phyloP scores from a whole-genome alignment of 2,329 filamentous ascomycete species.

The Aspergillus tubingensis region DNA sequence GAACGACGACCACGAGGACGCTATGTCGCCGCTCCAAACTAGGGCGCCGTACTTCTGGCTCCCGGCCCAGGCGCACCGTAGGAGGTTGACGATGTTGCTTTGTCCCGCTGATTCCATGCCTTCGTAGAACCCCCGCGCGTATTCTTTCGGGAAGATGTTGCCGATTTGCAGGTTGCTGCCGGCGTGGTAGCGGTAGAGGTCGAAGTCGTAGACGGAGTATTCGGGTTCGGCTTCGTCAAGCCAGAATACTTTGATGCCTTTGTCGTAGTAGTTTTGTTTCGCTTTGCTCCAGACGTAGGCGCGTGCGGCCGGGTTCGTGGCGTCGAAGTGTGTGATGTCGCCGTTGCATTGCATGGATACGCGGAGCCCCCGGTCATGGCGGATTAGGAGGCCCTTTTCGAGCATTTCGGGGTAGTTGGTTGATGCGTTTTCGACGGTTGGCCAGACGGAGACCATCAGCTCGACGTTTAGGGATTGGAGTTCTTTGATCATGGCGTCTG shows the following conservation, averaged over 20 bases:
- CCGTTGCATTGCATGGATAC: constrained; percentile 62
- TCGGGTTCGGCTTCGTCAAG: constrained; percentile 69
- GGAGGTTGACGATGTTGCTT: constrained; percentile 60
- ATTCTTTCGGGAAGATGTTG: constrained; percentile 62
- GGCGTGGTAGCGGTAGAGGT: constrained; percentile 63
- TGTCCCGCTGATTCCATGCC: constrained; percentile 58
- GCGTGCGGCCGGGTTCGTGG: constrained; percentile 62
- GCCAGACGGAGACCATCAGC: constrained; percentile 71
- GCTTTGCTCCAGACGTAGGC: constrained; percentile 61
- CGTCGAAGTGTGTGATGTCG: constrained; percentile 62
- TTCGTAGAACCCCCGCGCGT: constrained; percentile 62
- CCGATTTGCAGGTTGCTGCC: constrained; percentile 59
- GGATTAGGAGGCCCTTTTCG: constrained; percentile 61
- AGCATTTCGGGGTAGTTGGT: constrained; percentile 66
- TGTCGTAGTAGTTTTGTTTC: constrained; percentile 62
- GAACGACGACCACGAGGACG: constrained; percentile 62
- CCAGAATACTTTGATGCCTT: constrained; percentile 67
- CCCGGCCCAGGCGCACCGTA: constrained; percentile 59
- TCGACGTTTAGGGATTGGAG: constrained; percentile 61
- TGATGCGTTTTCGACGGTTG: constrained; percentile 61
- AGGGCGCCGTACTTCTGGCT: constrained; percentile 66
- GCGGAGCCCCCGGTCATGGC: constrained; percentile 61
- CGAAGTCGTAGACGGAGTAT: constrained; percentile 66
- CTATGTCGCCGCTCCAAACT: constrained; percentile 69
- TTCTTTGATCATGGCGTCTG: constrained; percentile 64